phyloP scores from a whole-genome alignment of 768 basidiomycete species.

The Russula ochroleuca region DNA sequence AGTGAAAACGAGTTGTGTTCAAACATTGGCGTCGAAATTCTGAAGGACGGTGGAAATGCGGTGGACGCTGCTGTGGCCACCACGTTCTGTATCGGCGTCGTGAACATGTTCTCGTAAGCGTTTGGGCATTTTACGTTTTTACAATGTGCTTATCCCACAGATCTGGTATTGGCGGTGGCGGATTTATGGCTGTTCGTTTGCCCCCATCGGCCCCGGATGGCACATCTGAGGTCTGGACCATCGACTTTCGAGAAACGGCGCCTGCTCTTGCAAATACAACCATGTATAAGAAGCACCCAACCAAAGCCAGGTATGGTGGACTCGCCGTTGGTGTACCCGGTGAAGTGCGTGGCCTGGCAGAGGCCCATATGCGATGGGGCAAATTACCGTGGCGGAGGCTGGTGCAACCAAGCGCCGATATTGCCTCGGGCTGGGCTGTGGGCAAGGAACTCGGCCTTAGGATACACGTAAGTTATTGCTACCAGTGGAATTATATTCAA shows the following conservation, averaged over 20 bases:
- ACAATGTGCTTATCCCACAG: constrained; percentile 31
- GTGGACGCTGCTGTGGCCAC: constrained; percentile 83
- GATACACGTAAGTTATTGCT: constrained; percentile 49
- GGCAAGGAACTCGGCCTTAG: constrained; percentile 70
- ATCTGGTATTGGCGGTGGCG: constrained; percentile 84
- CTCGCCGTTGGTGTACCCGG: constrained; percentile 88
- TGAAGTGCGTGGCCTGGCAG: constrained; percentile 82
- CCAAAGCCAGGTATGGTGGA: constrained; percentile 64
- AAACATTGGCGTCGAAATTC: constrained; percentile 68
- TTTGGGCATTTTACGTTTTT: constrained; percentile 14
- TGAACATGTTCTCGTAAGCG: constrained; percentile 87
- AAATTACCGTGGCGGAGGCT: constrained; percentile 72
- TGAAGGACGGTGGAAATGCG: constrained; percentile 85
- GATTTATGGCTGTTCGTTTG: constrained; percentile 79
- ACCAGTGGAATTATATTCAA: background rate
- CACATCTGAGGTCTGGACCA: constrained; percentile 57
- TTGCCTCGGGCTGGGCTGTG: constrained; percentile 80
- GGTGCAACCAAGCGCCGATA: constrained; percentile 64
- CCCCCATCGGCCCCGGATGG: constrained; percentile 46
- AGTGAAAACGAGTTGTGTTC: constrained; percentile 86
- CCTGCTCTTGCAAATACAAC: constrained; percentile 65
- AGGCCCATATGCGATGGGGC: constrained; percentile 81
- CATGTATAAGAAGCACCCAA: constrained; percentile 66
- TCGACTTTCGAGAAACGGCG: constrained; percentile 89
- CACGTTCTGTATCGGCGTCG: constrained; percentile 72